Evolutionary conservation across 805 yeast genomes (phyloP).

Genomic region (Zygosaccharomyces kombuchaensis): DNA sequence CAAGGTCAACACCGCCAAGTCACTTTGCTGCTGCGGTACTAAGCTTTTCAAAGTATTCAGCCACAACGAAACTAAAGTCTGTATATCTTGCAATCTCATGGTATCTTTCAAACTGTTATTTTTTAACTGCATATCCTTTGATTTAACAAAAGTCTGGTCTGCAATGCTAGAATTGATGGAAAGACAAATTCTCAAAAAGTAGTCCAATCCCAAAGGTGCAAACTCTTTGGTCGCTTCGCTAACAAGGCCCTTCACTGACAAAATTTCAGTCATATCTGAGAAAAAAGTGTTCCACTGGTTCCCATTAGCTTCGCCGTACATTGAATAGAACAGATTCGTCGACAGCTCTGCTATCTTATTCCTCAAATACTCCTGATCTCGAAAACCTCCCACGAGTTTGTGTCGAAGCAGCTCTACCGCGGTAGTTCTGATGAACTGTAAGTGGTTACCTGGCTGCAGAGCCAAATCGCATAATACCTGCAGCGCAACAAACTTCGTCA

Average conservation of each 20-base stretch:
- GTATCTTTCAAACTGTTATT: slow-evolving; percentile 75
- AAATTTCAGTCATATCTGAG: slow-evolving; percentile 26
- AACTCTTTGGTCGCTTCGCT: slow-evolving; percentile 18
- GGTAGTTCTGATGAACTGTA: slow-evolving; percentile 25
- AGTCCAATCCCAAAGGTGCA: slow-evolving; percentile 52
- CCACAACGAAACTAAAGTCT: slow-evolving; percentile 62
- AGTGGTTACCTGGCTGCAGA: slow-evolving; percentile 8
- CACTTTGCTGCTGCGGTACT: slow-evolving; percentile 20
- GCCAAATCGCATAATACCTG: slow-evolving; percentile 31
- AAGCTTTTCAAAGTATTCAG: slow-evolving; percentile 37
- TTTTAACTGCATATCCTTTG: slow-evolving; percentile 56
- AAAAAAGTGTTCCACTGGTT: slow-evolving; percentile 33
- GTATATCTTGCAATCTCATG: slow-evolving; percentile 74
- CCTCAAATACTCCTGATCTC: slow-evolving; percentile 32
- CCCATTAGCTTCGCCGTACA: slow-evolving; percentile 32
- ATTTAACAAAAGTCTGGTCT: slow-evolving; percentile 76
- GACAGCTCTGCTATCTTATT: slow-evolving; percentile 34
- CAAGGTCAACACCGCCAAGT: slow-evolving; percentile 37
- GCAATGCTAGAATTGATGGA: slow-evolving; percentile 89
- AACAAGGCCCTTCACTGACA: slow-evolving; percentile 19
- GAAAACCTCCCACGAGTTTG: slow-evolving; percentile 16
- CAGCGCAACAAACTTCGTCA: slow-evolving; percentile 33
- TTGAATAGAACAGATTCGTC: slow-evolving; percentile 31
- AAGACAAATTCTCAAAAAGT: slow-evolving; percentile 66
- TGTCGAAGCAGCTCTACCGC: slow-evolving; percentile 24